These are phyloP conservation scores for Sphaerulina vaccinii DNA, from an alignment of 2,329 filamentous ascomycete genomes.

Conservation along the genomic window DNA sequence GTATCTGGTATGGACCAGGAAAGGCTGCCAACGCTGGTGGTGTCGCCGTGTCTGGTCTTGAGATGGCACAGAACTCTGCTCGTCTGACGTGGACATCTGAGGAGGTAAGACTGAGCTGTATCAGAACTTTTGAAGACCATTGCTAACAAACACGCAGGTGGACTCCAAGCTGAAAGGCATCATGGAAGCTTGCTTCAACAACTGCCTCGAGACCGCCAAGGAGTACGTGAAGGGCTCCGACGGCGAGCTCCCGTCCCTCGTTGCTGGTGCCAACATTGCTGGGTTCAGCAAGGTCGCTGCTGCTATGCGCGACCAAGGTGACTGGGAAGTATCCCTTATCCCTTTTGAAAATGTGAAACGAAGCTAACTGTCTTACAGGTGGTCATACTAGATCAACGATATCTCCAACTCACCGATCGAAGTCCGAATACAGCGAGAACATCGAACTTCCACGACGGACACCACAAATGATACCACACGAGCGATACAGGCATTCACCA, in stretches of 20 bases:
- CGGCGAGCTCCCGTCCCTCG: constrained; percentile 82
- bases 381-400: too few species aligned
- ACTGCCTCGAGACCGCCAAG: constrained; percentile 84
- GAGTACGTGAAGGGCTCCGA: constrained; percentile 77
- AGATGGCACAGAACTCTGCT: constrained; percentile 98
- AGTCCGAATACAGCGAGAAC: too few species aligned
- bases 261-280: constrained; percentile 94
- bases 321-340: constrained; percentile 74
- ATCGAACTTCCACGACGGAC: too few species aligned
- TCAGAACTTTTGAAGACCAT: too few species aligned
- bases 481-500: too few species aligned
- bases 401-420: too few species aligned
- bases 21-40: constrained; percentile 98
- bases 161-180: constrained; percentile 69
- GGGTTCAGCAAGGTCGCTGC: constrained; percentile 94
- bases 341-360: too few species aligned
- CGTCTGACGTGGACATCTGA: constrained; percentile 81
- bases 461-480: too few species aligned
- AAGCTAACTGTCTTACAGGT: too few species aligned
- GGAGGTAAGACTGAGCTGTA: too few species aligned
- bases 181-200: constrained; percentile 92
- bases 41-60: constrained; percentile 93
- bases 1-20: constrained; percentile 91
- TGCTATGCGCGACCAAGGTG: constrained; percentile 94
- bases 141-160: constrained; percentile 48